phyloP scores from a whole-genome alignment of 164 flowering plant genomes.

The Nelumbo lutea region DNA sequence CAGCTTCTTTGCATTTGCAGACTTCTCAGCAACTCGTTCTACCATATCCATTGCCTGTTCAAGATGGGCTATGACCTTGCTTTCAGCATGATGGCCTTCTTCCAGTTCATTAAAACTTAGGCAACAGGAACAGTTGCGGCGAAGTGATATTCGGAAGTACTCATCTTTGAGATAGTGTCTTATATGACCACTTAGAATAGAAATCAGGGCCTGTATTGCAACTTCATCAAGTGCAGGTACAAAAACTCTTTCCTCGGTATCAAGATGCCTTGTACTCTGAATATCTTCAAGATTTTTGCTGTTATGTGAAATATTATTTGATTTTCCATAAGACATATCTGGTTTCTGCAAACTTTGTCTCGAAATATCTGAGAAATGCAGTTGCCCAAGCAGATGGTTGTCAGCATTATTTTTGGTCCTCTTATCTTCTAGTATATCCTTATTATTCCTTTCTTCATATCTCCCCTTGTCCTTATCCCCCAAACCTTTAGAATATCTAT shows the following conservation, averaged over 20 bases:
- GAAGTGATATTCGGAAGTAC: conserved; percentile 39
- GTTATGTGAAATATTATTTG: conserved; percentile 18
- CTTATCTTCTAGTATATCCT: conserved; percentile 13
- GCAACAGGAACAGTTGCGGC: conserved; percentile 39
- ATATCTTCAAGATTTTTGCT: conserved; percentile 22
- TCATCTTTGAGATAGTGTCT: conserved; percentile 42
- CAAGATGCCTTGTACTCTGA: conserved; percentile 17
- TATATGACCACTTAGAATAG: conserved; percentile 48
- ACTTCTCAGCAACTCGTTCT: conserved; percentile 42
- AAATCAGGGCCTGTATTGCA: conserved; percentile 61
- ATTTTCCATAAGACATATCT: conserved; percentile 10
- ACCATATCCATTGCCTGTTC: conserved; percentile 56
- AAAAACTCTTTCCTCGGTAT: conserved; percentile 12
- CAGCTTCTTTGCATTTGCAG: conserved; percentile 33
- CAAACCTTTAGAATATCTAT: conserved; percentile 9
- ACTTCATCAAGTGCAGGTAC: conserved; percentile 61
- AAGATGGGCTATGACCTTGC: conserved; percentile 40
- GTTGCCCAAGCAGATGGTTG: conserved; percentile 13
- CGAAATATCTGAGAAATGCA: conserved; percentile 10
- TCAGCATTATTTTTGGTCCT: conserved; percentile 11
- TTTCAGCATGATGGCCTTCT: conserved; percentile 26
- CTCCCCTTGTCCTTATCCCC: conserved; percentile 11
- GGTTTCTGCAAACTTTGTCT: conserved; percentile 18
- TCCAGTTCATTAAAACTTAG: conserved; percentile 29
- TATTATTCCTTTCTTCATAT: conserved; percentile 14